phyloP scores from a whole-genome alignment of 2,329 filamentous ascomycete genomes.

The Acrocalymma vagum region DNA sequence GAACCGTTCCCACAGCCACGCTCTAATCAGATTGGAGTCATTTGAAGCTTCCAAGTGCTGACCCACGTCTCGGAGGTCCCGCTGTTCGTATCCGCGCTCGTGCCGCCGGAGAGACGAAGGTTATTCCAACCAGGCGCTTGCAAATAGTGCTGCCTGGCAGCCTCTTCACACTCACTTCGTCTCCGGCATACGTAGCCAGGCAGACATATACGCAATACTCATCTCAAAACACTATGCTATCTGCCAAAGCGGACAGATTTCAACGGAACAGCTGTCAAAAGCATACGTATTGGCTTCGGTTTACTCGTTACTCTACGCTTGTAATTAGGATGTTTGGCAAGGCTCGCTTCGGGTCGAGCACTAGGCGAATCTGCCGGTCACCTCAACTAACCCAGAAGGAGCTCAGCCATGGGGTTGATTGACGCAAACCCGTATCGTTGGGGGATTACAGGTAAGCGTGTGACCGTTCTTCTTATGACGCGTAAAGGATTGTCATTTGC shows the following conservation, averaged over 20 bases:
- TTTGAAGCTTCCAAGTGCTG: conserved; percentile 22
- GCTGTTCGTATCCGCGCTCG: conserved; percentile 13
- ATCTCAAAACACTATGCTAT: conserved; percentile 3
- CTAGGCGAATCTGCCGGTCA: conserved; percentile 29
- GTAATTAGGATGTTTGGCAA: conserved; percentile 2
- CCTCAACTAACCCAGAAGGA: conserved; percentile 24
- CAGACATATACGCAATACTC: conserved; percentile 19
- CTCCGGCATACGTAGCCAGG: conserved; percentile 11
- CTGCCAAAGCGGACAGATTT: conserved; percentile 8
- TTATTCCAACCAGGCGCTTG: conserved; percentile 32
- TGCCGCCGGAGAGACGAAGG: conserved; percentile 25
- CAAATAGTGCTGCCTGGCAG: conserved; percentile 42
- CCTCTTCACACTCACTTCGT: conserved; percentile 18
- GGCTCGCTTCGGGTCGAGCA: conserved; percentile 14
- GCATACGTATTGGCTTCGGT: conserved; percentile 8
- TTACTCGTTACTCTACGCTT: conserved; percentile 6
- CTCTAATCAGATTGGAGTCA: conserved; percentile 34
- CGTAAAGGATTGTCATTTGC: conserved; percentile 20
- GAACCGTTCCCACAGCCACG: conserved; percentile 31
- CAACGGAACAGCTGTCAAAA: conserved; percentile 1
- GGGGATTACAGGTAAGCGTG: conserved; percentile 28
- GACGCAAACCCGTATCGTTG: conserved; percentile 31
- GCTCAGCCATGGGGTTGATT: conserved; percentile 27
- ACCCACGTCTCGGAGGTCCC: conserved; percentile 24
- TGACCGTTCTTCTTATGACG: conserved; percentile 33